Percentiles rank a stretch among this genome's conserved stretches.
phyloP scores from a whole-genome alignment of 2,329 filamentous ascomycete species.

The Ophiosphaerella herpotricha region DNA sequence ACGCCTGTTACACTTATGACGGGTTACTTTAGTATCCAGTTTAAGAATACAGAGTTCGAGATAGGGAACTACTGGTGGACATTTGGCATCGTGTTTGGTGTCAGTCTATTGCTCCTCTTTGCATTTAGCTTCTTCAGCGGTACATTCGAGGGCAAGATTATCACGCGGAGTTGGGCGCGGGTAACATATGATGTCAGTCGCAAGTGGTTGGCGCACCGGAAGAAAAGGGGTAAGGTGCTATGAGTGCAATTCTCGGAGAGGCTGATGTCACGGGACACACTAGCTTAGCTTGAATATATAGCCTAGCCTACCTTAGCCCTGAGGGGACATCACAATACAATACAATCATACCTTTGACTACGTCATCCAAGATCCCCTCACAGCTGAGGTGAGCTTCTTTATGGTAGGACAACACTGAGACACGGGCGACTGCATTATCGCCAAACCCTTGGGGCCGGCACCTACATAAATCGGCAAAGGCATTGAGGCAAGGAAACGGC shows the following conservation, averaged over 20 bases:
- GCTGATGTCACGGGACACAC: background rate
- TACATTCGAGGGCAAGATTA: slow-evolving; percentile 60
- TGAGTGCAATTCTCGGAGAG: slow-evolving; percentile 1
- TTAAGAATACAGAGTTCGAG: slow-evolving; percentile 65
- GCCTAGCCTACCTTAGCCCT: too few species aligned
- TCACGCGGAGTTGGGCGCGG: slow-evolving; percentile 52
- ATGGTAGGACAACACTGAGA: too few species aligned
- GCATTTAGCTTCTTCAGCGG: slow-evolving; percentile 62
- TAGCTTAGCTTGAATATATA: too few species aligned
- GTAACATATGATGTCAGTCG: slow-evolving; percentile 30
- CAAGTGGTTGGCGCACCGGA: slow-evolving; percentile 30
- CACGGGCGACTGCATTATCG: too few species aligned
- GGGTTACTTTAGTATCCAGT: slow-evolving; percentile 72
- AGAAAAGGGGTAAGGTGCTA: slow-evolving; percentile 24
- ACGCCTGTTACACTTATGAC: slow-evolving; percentile 76
- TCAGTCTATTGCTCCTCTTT: slow-evolving; percentile 64
- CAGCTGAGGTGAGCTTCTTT: background rate
- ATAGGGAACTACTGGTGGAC: slow-evolving; percentile 68
- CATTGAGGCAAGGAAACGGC: too few species aligned
- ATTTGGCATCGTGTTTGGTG: slow-evolving; percentile 66
- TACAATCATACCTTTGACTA: too few species aligned
- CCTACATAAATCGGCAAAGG: too few species aligned
- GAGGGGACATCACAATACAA: too few species aligned
- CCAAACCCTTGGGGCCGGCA: too few species aligned
- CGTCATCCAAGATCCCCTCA: too few species aligned